Base-by-base conservation (phyloP, 352 stramenopile genomes). In the Globisporangium canariense region DNA sequence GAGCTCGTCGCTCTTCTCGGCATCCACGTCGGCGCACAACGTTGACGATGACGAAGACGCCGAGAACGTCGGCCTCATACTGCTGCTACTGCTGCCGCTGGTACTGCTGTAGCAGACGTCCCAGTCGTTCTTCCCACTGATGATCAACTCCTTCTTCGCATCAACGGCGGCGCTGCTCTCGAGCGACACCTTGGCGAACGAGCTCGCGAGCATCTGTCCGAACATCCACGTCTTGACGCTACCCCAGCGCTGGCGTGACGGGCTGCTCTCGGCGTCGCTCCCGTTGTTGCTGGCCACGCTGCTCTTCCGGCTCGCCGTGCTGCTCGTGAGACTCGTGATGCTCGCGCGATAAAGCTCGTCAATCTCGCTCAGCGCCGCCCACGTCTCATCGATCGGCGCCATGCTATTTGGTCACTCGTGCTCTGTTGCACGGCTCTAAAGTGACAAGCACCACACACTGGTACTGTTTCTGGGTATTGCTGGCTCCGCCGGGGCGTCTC, bases 151-250 rank as follows among this genome's bases (percentile, higher is more conserved):
- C 13, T 34, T 36, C 50, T 56, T 52, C 46, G 46, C 46, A 70
- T 70, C 18, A 36, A 36, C 7, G 32, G 32, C 32, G 22, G 52
- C 40, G 69, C 62, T 53, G 55, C 55, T 72, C 11, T 62, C 66
- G 30, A 61, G 69, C 34, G 76, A 85, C 62, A 88, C 76, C 43
- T 85, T 85, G 28, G 79, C 78, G 64, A 90, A 88, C 20, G 81
- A 86, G 43, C 76, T 88, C 67, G 71, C 70, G 59, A 92, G 58
- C 61, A 90, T 58, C 53, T 90, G 81, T 1, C 68, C 76, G 66
- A 92, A 90, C 68, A 83, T 85, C 81, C 81, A 91, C 22, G 81
- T 88, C 76, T 91, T 90, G 58, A 89, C 78, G 41, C 81, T 83
- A 43, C 71, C 77, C 81, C 81, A 92, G 14, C 71, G 74, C 13